phyloP scores from a whole-genome alignment of 106 monocot genomes.

The Phalaenopsis equestris region DNA sequence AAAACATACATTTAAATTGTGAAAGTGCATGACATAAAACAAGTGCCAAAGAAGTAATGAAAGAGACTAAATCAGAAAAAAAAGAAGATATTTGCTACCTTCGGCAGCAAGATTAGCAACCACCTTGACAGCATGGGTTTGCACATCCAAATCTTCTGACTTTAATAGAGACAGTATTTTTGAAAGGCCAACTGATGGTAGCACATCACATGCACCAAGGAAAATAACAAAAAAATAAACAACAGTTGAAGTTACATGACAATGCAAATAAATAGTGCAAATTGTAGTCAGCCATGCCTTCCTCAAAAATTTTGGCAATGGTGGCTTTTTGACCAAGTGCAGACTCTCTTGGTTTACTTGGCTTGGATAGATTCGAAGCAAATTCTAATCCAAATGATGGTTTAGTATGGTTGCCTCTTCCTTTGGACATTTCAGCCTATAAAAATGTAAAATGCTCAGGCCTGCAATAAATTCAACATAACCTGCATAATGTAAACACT shows the following conservation, averaged over 20 bases:
- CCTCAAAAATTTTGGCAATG: constrained; percentile 69
- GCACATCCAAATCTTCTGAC: constrained; percentile 61
- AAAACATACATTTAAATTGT: not conserved
- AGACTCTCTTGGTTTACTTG: constrained; percentile 36
- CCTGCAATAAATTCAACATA: not conserved
- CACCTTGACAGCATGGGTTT: constrained; percentile 62
- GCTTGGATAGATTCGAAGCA: constrained; percentile 14
- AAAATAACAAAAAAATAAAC: constrained; percentile 7
- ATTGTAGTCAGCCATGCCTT: constrained; percentile 26
- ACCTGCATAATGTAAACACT: not conserved
- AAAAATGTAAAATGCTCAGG: constrained; percentile 8
- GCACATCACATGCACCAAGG: constrained; percentile 1
- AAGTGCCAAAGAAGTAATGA: not conserved
- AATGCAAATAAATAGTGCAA: not conserved
- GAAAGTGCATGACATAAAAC: not conserved
- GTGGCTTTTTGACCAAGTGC: constrained; percentile 34
- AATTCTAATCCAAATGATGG: constrained; percentile 22
- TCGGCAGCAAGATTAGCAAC: constrained; percentile 92
- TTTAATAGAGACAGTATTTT: constrained; percentile 49
- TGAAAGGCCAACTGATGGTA: constrained; percentile 50
- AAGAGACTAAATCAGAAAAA: not conserved
- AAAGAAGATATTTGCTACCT: constrained; percentile 29
- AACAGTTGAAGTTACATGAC: constrained; percentile 4
- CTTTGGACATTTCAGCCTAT: constrained; percentile 17
- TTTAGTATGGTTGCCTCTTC: constrained; percentile 8